Evolutionary conservation across 805 yeast species (phyloP).

Genomic region (Jamesozyma hellenica): DNA sequence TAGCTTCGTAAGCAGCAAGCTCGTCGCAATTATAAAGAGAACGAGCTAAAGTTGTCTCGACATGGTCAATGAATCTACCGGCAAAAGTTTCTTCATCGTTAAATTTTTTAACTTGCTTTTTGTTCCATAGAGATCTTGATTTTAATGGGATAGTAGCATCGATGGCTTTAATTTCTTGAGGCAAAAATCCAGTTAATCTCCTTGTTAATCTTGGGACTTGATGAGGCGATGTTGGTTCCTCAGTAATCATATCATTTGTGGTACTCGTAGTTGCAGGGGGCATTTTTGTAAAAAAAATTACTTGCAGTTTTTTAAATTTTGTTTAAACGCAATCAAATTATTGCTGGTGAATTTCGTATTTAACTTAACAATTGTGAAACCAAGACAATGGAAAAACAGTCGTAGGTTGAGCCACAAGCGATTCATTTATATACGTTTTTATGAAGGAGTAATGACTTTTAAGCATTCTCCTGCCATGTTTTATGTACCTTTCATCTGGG

Average conservation of each 20-base stretch:
- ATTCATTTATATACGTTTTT: background rate
- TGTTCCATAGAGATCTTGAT: constrained; percentile 70
- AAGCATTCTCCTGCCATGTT: background rate
- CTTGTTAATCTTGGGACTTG: constrained; percentile 44
- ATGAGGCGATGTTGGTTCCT: constrained; percentile 27
- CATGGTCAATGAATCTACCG: constrained; percentile 65
- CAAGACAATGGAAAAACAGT: background rate
- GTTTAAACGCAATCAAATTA: background rate
- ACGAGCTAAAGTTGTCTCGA: constrained; percentile 85
- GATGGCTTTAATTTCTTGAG: constrained; percentile 74
- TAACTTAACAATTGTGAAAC: no score
- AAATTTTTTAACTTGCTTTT: constrained; percentile 48
- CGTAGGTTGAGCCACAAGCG: background rate
- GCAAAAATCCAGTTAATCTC: constrained; percentile 83
- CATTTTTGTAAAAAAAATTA: constrained; percentile 4
- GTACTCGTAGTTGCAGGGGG: constrained; percentile 12
- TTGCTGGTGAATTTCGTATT: no score
- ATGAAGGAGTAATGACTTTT: background rate
- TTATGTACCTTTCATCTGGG: background rate
- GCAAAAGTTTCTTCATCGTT: constrained; percentile 49
- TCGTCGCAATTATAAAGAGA: constrained; percentile 87
- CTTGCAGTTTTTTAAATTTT: background rate
- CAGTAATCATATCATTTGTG: constrained; percentile 24
- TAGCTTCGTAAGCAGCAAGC: constrained; percentile 86
- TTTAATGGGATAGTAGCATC: constrained; percentile 74